A percentile compares a stretch with the other conserved stretches of the same genome.
phyloP scores from a whole-genome alignment of 257 asterid genomes.

The Solanum chiquidenum region DNA sequence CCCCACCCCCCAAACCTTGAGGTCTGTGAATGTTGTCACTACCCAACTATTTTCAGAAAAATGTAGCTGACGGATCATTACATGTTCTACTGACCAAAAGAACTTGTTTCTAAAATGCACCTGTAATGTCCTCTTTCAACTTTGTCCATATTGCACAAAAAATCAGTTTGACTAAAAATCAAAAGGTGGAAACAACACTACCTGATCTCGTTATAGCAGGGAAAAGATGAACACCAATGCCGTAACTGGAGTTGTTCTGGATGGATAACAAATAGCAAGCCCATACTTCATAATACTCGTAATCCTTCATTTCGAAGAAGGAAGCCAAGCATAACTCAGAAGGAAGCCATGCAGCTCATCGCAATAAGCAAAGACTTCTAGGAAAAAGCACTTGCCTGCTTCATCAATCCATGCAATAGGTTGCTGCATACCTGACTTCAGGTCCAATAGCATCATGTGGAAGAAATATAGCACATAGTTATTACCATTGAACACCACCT shows the following conservation, averaged over 20 bases:
- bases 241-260: slow-evolving; percentile 27
- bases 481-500: slow-evolving; percentile 41
- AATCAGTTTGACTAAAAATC: not conserved
- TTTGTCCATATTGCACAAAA: not conserved
- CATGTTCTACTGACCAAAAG: not conserved
- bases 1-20: not conserved
- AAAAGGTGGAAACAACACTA: slow-evolving; percentile 15
- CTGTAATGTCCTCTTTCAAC: not conserved
- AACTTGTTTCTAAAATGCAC: no score
- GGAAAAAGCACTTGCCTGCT: slow-evolving; percentile 63
- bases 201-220: slow-evolving; percentile 68
- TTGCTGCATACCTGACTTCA: slow-evolving; percentile 44
- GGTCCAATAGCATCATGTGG: slow-evolving; percentile 55
- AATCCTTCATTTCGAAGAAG: slow-evolving; percentile 43
- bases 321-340: slow-evolving; percentile 79
- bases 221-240: slow-evolving; percentile 52
- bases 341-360: slow-evolving; percentile 30
- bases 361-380: slow-evolving; percentile 34
- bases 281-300: slow-evolving; percentile 50
- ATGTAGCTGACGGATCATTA: no score
- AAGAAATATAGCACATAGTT: slow-evolving; percentile 47
- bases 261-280: slow-evolving; percentile 29
- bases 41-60: not conserved
- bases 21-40: not conserved
- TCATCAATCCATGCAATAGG: slow-evolving; percentile 90